Conservation (phyloP, 208 protist species). For the Vickermania spadyakhi region DNA sequence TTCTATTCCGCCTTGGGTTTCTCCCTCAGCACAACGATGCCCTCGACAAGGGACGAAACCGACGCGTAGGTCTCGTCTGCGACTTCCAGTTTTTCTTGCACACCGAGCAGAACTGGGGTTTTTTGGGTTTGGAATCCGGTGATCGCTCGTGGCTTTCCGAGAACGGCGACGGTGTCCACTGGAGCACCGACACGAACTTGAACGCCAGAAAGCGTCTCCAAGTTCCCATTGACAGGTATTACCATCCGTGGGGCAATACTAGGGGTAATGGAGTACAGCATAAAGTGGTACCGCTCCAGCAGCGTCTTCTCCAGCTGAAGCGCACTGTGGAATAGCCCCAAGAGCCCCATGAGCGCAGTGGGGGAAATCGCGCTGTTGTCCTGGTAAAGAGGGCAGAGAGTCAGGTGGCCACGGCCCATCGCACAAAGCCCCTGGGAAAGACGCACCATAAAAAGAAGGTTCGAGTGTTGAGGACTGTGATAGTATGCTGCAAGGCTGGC, state of each 20-base stretch:
- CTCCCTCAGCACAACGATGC: conserved; percentile 79
- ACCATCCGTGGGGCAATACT: conserved; percentile 97
- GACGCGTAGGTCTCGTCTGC: conserved; percentile 91
- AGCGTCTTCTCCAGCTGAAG: conserved; percentile 91
- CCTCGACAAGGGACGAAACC: conserved; percentile 68
- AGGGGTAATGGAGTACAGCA: conserved; percentile 92
- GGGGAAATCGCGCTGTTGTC: conserved; percentile 84
- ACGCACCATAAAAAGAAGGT: conserved; percentile 71
- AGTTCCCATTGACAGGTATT: conserved; percentile 93
- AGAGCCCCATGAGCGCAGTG: conserved; percentile 88
- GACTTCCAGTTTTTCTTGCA: conserved; percentile 96
- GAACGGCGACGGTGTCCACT: conserved; percentile 96
- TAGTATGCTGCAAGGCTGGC: conserved; percentile 96
- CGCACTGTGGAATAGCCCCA: conserved; percentile 88
- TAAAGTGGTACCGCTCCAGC: conserved; percentile 94
- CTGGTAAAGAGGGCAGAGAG: conserved; percentile 92
- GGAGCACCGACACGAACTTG: conserved; percentile 89
- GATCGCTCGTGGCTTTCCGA: conserved; percentile 98
- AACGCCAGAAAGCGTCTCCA: conserved; percentile 88
- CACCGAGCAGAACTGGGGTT: conserved; percentile 96
- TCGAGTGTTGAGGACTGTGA: conserved; percentile 85
- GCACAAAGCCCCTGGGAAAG: conserved; percentile 94
- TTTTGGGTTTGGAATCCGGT: conserved; percentile 99
- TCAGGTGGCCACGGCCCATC: conserved; percentile 98
- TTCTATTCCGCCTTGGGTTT: conserved; percentile 37